Evolutionary conservation across 2,329 filamentous ascomycete species (phyloP), one percentile per base, ranked within the genome.

Genomic region (Fusarium albosuccineum): DNA sequence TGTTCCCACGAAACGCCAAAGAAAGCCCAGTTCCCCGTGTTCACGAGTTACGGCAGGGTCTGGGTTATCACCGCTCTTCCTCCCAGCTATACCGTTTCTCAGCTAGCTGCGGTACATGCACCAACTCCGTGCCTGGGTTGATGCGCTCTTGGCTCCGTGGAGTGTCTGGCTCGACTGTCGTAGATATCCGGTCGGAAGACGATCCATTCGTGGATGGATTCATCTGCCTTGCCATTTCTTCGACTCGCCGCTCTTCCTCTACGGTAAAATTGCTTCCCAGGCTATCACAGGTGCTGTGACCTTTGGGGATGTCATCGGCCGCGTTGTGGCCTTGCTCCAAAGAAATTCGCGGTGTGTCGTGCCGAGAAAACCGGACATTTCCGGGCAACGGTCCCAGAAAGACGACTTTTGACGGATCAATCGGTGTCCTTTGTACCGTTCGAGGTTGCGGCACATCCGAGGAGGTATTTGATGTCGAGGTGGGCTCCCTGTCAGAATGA

Each of bases 191-290:
- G 29, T 62, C 34, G 16, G 51, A 7, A 6, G n/a, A 34, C 27
- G 39, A 33, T 29, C 39, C 48, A 34, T 48, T 56, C 26, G 61
- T 49, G 13, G 64, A 68, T 17, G 66, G 34, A 14, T 70, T 71
- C 8, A 66, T 62, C 22, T 76, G 73, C 10, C 70, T 66, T 9
- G 72, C 68, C 40, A 76, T 57, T 53, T 76, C 75, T 37, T 74
- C 72, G 33, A 70, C 71, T 11, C 76, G 68, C 27, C 41, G 52
- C 7, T 75, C 73, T 61, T 49, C 84, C 26, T 87, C 83, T 9
- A 86, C 81, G 0, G 86, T 88, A 67, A 82, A 88, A 59, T 88
- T 86, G 72, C 86, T 88, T 17, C 86, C 85, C 8, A 88, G 73
- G 3, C 85, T 87, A 58, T 82, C 81, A 33, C 76, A 50, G 4